phyloP scores from a whole-genome alignment of 495 filamentous ascomycete species.

The Poronia punctata region DNA sequence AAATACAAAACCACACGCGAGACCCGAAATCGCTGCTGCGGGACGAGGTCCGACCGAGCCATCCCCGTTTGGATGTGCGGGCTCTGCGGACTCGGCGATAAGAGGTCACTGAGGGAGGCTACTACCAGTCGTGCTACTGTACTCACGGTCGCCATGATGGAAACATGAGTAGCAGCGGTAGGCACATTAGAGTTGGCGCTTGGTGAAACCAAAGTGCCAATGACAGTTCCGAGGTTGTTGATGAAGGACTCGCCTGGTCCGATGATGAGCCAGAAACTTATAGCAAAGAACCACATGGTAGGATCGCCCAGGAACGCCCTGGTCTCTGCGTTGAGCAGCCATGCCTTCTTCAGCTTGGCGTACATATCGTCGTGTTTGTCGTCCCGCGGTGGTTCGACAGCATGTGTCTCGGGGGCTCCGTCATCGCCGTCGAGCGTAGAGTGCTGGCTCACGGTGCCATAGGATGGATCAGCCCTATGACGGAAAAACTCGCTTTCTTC shows the following conservation, averaged over 20 bases:
- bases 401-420: no score
- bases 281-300: slow-evolving; percentile 91
- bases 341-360: slow-evolving; percentile 68
- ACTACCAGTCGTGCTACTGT: slow-evolving; percentile 82
- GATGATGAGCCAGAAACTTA: slow-evolving; percentile 88
- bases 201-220: slow-evolving; percentile 72
- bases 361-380: slow-evolving; percentile 53
- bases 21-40: slow-evolving; percentile 44
- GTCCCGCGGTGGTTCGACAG: slow-evolving; percentile 26
- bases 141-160: slow-evolving; percentile 81
- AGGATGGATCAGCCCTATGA: slow-evolving; percentile 28
- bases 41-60: slow-evolving; percentile 24
- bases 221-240: slow-evolving; percentile 93
- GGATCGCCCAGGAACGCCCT: slow-evolving; percentile 72
- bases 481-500: slow-evolving; percentile 43
- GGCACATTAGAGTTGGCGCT: slow-evolving; percentile 43
- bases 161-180: slow-evolving; percentile 81
- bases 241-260: slow-evolving; percentile 95
- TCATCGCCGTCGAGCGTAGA: slow-evolving; percentile 15
- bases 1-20: slow-evolving; percentile 79
- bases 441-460: slow-evolving; percentile 30
- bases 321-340: slow-evolving; percentile 83
- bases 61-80: slow-evolving; percentile 33
- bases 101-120: slow-evolving; percentile 77
- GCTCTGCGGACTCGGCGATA: slow-evolving; percentile 59